A percentile compares a stretch with the other conserved stretches of the same genome.
phyloP scores from a whole-genome alignment of 805 yeast species.

The Candida sanyiensis region DNA sequence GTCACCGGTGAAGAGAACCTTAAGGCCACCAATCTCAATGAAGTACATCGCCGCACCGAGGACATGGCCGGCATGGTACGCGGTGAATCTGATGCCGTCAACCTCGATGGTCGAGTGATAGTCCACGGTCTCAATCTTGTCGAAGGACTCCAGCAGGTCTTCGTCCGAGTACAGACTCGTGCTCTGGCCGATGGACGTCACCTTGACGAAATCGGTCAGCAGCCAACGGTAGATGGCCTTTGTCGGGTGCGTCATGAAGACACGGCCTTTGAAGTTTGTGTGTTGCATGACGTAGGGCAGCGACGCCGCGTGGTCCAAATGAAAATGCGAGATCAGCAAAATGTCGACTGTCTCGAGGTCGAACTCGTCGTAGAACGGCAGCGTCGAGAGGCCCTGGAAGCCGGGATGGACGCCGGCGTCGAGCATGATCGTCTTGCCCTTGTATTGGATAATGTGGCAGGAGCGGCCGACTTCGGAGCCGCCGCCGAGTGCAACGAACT shows the following conservation, averaged over 20 bases:
- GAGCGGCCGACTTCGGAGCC: slow-evolving; percentile 97
- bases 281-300: slow-evolving; percentile 97
- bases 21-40: slow-evolving; percentile 89
- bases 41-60: slow-evolving; percentile 98
- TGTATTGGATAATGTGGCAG: slow-evolving; percentile 86
- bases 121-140: slow-evolving; percentile 87
- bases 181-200: slow-evolving; percentile 53
- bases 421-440: slow-evolving; percentile 91
- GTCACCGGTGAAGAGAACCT: slow-evolving; percentile 90
- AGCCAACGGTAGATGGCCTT: slow-evolving; percentile 97
- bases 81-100: slow-evolving; percentile 92
- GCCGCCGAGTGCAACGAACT: slow-evolving; percentile 92
- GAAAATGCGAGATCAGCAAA: slow-evolving; percentile 87
- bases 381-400: slow-evolving; percentile 76
- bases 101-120: slow-evolving; percentile 93
- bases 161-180: slow-evolving; percentile 73
- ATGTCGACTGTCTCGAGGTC: slow-evolving; percentile 86
- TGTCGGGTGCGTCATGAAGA: slow-evolving; percentile 98
- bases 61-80: slow-evolving; percentile 99
- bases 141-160: slow-evolving; percentile 82
- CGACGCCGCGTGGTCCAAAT: slow-evolving; percentile 96
- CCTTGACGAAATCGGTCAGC: slow-evolving; percentile 87
- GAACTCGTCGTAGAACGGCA: slow-evolving; percentile 94
- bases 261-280: slow-evolving; percentile 90
- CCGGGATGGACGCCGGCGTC: slow-evolving; percentile 99